Conservation (phyloP, 169 alveolate genomes). For the Babesia bigemina region DNA sequence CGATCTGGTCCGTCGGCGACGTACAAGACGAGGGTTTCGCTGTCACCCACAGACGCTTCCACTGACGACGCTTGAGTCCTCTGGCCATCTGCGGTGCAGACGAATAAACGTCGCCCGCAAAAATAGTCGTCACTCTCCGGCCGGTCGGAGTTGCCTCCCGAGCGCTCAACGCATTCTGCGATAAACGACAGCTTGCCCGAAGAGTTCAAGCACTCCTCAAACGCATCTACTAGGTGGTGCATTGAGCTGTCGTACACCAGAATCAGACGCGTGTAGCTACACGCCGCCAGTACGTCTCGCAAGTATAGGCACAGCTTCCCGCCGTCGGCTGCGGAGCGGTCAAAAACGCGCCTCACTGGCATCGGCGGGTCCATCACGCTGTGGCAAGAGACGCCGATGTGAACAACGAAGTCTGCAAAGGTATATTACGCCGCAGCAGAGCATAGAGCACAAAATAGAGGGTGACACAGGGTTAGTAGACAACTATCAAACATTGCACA, state of each 20-base stretch:
- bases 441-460: background rate
- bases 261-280: constrained; percentile 8
- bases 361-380: constrained; percentile 20
- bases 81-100: background rate
- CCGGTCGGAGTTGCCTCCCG: background rate
- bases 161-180: constrained; percentile 25
- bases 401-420: constrained; percentile 47
- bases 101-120: constrained; percentile 4
- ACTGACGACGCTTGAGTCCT: background rate
- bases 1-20: background rate
- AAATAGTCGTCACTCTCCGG: background rate
- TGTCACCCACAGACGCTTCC: background rate
- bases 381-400: constrained; percentile 58
- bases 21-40: constrained; percentile 8
- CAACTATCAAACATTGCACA: background rate
- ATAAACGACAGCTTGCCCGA: background rate
- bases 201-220: background rate
- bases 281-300: background rate
- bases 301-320: background rate
- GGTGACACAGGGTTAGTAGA: background rate
- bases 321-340: constrained; percentile 1
- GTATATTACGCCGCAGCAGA: background rate
- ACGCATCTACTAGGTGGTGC: constrained; percentile 15
- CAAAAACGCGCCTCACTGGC: constrained; percentile 13
- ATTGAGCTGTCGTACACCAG: constrained; percentile 24